Evolutionary conservation across 2,329 filamentous ascomycete genomes (phyloP), one percentile per base, ranked within the genome.

Genomic region (Fusarium sp.): DNA sequence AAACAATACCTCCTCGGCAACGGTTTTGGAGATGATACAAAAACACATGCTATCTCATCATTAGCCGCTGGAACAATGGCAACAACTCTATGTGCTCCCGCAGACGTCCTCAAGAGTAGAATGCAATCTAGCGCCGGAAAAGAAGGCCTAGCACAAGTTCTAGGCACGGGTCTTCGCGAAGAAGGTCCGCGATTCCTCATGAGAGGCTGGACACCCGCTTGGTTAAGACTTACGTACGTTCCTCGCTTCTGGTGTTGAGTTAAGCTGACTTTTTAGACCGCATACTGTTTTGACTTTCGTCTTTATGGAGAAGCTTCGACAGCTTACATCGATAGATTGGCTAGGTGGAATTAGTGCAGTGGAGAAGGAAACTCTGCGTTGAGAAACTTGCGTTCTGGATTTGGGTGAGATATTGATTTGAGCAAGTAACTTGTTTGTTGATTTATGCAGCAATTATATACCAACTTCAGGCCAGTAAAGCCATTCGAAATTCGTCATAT

Each of bases 401-500:
- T 2, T 18, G 6, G 7, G 13, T 12, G 19, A n/a, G 19, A 53
- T 21, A 13, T 9, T 53, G 23, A 58, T 49, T 35, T 38, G 65
- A 74, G 42, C 64, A 54, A 9, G 67, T 60, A 49, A 59, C 61
- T 53, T 58, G 66, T 60, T 53, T 62, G 53, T 46, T 76, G 58
- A 71, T 58, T 60, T 56, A 28, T 63, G n/a, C 42, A 44, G 19
- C 35, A 44, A 11, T 23, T 63, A 74, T 73, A 74, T 74, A 59
- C 82, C 83, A 79, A 86, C 84, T 53, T 86, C 85, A 16, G 84
- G 84, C 85, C 84, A 86, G 67, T 87, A 86, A 32, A 90, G 79
- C 86, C 88, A 89, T 69, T 90, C 87, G 79, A 89, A 86, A 67
- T 86, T 87, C 43, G 86, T 85, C 80, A 88, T 86, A 52, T 91